These are phyloP conservation scores for Nasturtium officinale DNA, from an alignment of 345 rosid species.

Conservation along the genomic window DNA sequence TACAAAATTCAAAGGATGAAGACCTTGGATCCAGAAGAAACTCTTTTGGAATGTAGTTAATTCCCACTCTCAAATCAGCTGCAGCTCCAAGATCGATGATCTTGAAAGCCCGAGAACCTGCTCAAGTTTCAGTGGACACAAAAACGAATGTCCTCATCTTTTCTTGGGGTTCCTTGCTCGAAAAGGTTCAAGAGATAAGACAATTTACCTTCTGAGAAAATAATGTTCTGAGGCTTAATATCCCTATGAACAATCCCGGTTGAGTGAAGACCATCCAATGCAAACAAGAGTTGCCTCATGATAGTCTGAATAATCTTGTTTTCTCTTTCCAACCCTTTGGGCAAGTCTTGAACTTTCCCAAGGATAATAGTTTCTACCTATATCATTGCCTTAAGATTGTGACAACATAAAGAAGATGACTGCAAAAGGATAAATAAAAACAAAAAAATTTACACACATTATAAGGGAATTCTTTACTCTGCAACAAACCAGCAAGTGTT, in stretches of 20 bases:
- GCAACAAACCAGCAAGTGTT: slow-evolving; percentile 79
- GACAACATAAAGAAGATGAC: background rate
- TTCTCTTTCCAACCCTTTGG: slow-evolving; percentile 86
- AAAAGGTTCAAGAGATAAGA: slow-evolving; percentile 27
- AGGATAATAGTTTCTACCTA: slow-evolving; percentile 92
- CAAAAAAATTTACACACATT: slow-evolving; percentile 63
- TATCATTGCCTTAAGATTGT: slow-evolving; percentile 21
- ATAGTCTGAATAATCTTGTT: slow-evolving; percentile 83
- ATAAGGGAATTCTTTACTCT: slow-evolving; percentile 88
- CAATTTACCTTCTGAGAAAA: slow-evolving; percentile 87
- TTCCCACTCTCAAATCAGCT: slow-evolving; percentile 93
- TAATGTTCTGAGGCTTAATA: slow-evolving; percentile 89
- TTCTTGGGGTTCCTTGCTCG: background rate
- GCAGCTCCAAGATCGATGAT: slow-evolving; percentile 99
- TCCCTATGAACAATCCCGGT: slow-evolving; percentile 97
- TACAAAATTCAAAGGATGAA: background rate
- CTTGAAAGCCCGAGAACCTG: slow-evolving; percentile 88
- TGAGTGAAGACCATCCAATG: slow-evolving; percentile 95
- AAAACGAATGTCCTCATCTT: slow-evolving; percentile 24
- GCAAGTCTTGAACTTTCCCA: slow-evolving; percentile 74
- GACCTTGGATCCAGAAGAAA: slow-evolving; percentile 96
- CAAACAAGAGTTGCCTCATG: slow-evolving; percentile 86
- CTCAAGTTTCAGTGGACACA: slow-evolving; percentile 37
- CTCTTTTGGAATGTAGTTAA: slow-evolving; percentile 95
- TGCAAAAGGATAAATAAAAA: background rate